Conservation (phyloP, 768 basidiomycete species). For the Atractiella rhizophila region DNA sequence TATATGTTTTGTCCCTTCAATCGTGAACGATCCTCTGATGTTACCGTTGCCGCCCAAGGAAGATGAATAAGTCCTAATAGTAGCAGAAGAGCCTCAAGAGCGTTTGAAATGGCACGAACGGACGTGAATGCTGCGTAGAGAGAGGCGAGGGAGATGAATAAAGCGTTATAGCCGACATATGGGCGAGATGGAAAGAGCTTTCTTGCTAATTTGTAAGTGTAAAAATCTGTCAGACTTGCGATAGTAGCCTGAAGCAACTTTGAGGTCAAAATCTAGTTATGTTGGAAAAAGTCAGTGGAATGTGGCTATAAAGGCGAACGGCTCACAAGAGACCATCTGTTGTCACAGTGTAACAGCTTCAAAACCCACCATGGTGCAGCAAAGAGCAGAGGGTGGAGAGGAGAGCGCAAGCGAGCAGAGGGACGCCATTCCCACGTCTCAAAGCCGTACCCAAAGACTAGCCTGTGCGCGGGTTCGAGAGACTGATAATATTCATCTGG, state of each 20-base stretch:
- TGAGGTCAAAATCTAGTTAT: conserved; percentile 27
- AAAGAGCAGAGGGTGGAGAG: conserved; percentile 58
- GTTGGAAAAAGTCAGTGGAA: not conserved
- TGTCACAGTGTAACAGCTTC: conserved; percentile 33
- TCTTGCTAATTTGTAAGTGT: too few relatives aligned
- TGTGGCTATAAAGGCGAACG: too few relatives aligned
- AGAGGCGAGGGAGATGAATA: conserved; percentile 73
- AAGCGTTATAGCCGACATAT: too few relatives aligned
- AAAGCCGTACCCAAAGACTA: conserved; percentile 74
- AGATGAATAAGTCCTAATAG: conserved; percentile 31
- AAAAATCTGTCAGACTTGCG: too few relatives aligned
- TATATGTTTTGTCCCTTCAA: too few relatives aligned
- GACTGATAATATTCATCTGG: conserved; percentile 94
- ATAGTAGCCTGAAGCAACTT: too few relatives aligned
- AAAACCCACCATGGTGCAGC: conserved; percentile 51
- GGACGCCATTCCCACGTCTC: conserved; percentile 84
- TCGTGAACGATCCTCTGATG: too few relatives aligned
- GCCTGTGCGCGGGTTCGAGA: conserved; percentile 65
- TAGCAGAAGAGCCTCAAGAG: conserved; percentile 64
- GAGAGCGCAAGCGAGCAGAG: conserved; percentile 41
- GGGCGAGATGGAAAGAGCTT: too few relatives aligned
- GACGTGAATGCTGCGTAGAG: conserved; percentile 66
- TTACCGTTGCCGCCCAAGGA: too few relatives aligned
- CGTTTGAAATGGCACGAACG: conserved; percentile 74
- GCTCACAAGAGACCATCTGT: conserved; percentile 39